These are phyloP conservation scores for Trapa incisa DNA, from an alignment of 345 rosid species.

Conservation along the genomic window DNA sequence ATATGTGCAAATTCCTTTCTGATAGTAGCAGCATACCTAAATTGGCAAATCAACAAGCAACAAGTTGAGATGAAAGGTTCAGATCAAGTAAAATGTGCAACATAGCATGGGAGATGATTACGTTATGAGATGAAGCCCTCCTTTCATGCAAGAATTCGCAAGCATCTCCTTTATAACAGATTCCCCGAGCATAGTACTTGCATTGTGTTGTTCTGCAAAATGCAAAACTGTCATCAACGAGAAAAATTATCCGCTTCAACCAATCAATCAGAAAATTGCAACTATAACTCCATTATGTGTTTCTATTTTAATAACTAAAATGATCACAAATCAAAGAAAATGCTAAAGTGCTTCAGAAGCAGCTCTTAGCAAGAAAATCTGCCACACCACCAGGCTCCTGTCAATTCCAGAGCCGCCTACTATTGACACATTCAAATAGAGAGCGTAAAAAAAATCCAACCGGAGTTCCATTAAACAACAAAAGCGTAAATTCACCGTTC, in stretches of 20 bases:
- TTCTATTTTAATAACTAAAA: background rate
- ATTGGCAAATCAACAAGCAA: background rate
- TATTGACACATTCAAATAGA: background rate
- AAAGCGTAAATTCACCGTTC: background rate
- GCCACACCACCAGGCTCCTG: background rate
- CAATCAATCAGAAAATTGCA: too few relatives aligned
- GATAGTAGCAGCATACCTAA: constrained; percentile 75
- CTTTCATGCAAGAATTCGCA: constrained; percentile 76
- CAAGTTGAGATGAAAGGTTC: background rate
- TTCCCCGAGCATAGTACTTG: constrained; percentile 77
- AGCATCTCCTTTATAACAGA: constrained; percentile 71
- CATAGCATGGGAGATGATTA: constrained; percentile 13
- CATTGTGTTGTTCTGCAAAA: constrained; percentile 31
- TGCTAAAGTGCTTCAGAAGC: background rate
- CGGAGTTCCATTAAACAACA: too few relatives aligned
- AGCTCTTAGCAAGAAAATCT: background rate
- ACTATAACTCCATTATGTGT: background rate
- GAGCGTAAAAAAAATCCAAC: background rate
- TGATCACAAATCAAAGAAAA: background rate
- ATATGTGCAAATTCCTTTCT: constrained; percentile 63
- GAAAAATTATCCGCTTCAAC: background rate
- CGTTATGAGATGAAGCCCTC: constrained; percentile 48
- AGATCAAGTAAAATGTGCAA: background rate
- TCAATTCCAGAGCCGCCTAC: background rate
- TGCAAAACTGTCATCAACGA: background rate